These are phyloP conservation scores for Cyclospora cayetanensis DNA, from an alignment of 169 alveolate species.

Conservation along the genomic window DNA sequence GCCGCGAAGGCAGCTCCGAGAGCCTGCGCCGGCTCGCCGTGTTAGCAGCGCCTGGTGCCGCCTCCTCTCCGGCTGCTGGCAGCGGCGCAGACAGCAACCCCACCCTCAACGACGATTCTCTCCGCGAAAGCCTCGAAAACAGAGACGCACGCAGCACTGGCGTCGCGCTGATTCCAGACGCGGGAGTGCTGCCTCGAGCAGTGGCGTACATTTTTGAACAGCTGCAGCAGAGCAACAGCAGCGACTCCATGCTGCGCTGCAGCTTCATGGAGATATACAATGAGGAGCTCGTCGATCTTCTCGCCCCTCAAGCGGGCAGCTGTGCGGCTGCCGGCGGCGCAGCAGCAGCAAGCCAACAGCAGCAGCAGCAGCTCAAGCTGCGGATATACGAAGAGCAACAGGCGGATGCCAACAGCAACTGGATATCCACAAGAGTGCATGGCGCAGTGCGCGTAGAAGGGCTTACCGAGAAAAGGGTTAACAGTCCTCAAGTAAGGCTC, in stretches of 20 bases:
- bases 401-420: not conserved
- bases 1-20: not conserved
- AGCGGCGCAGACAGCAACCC: not conserved
- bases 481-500: constrained; percentile 18
- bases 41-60: not conserved
- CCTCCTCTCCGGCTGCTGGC: not conserved
- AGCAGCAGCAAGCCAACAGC: constrained; percentile 6
- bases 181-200: constrained; percentile 33
- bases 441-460: constrained; percentile 54
- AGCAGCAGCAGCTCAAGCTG: not conserved
- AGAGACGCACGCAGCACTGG: not conserved
- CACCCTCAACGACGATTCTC: not conserved
- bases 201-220: constrained; percentile 75
- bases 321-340: not conserved
- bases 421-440: constrained; percentile 1
- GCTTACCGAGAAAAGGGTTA: constrained; percentile 39
- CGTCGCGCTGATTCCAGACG: not conserved
- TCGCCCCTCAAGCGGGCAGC: not conserved
- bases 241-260: constrained; percentile 86
- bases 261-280: constrained; percentile 87
- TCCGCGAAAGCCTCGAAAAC: not conserved
- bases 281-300: constrained; percentile 77
- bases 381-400: constrained; percentile 11
- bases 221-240: constrained; percentile 74
- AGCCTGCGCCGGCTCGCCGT: not conserved